Percentiles rank a stretch among this genome's conserved stretches.
Conservation (phyloP, 306 rosid genomes). For the Malus asiatica region DNA sequence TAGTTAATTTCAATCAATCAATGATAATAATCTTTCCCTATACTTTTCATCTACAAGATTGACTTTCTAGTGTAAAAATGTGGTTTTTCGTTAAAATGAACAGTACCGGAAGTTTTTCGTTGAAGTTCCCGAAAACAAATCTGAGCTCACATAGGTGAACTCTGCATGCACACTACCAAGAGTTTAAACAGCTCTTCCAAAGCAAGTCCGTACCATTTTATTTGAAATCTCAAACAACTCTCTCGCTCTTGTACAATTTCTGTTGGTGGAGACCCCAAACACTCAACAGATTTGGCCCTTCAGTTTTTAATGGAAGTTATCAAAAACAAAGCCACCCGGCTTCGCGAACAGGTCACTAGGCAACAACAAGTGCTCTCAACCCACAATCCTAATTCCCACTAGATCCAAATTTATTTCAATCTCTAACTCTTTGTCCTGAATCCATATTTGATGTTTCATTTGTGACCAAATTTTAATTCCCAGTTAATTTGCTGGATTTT, state of each 20-base stretch:
- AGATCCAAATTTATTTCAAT: constrained; percentile 24
- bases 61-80: too few relatives aligned
- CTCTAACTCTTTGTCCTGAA: background rate
- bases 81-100: too few relatives aligned
- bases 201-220: background rate
- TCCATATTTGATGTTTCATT: background rate
- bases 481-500: background rate
- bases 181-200: constrained; percentile 1
- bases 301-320: constrained; percentile 71
- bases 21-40: too few relatives aligned
- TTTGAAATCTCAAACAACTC: background rate
- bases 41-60: too few relatives aligned
- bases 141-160: background rate
- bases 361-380: constrained; percentile 66
- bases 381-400: constrained; percentile 10
- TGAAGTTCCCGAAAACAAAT: background rate
- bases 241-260: background rate
- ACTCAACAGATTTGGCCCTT: background rate
- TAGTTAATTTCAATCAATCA: too few relatives aligned
- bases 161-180: background rate
- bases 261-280: background rate
- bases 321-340: constrained; percentile 85
- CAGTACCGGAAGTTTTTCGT: too few relatives aligned
- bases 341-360: constrained; percentile 95
- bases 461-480: background rate